Conservation (phyloP, 202 grass and related monocot genomes). For the Zizania palustris region DNA sequence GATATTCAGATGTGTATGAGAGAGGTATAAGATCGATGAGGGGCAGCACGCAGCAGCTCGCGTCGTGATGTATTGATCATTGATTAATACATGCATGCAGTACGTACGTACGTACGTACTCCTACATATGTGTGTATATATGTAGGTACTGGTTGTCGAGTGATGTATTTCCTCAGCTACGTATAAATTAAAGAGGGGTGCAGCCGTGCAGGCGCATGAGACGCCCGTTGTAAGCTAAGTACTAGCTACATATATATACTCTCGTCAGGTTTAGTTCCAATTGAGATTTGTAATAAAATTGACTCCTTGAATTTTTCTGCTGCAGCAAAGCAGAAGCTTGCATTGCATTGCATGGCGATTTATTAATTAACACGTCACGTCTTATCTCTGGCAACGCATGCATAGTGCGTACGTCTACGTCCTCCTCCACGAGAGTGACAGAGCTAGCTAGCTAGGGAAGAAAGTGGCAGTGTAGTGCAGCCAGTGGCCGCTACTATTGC, state of each 20-base stretch:
- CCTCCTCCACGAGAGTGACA: not conserved
- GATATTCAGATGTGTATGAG: no score
- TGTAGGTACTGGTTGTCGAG: slow-evolving; percentile 28
- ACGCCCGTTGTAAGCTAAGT: no score
- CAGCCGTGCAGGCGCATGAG: no score
- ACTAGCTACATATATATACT: no score
- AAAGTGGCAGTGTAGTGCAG: not conserved
- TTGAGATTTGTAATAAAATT: not conserved
- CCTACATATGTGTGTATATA: not conserved
- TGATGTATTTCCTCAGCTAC: slow-evolving; percentile 28
- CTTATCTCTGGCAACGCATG: slow-evolving; percentile 9
- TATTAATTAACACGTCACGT: slow-evolving; percentile 44
- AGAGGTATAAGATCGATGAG: no score
- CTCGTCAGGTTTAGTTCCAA: no score
- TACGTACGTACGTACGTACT: no score
- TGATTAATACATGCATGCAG: not conserved
- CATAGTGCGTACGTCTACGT: not conserved
- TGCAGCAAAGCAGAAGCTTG: not conserved
- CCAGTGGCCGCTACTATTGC: no score
- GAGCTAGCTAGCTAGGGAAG: not conserved
- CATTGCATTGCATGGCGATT: slow-evolving; percentile 18
- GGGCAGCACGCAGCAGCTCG: not conserved
- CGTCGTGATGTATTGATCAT: not conserved
- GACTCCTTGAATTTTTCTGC: not conserved
- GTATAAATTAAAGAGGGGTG: not conserved